phyloP scores from a whole-genome alignment of 441 rosid genomes.

The Bruguiera hainesii region DNA sequence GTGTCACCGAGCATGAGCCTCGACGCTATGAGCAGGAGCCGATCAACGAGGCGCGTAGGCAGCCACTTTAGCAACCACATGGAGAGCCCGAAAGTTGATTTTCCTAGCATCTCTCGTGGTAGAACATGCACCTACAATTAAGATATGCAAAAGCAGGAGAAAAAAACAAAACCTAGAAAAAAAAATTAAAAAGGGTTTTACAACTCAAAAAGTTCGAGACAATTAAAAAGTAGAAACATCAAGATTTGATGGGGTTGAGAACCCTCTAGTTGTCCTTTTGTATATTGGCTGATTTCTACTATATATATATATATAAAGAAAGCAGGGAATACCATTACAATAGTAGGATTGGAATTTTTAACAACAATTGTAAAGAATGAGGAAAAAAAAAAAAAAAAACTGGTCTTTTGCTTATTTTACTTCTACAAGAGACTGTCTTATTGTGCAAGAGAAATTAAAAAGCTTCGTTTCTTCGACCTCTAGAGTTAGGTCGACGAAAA shows the following conservation, averaged over 20 bases:
- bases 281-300: slow-evolving; percentile 20
- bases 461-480: neutral
- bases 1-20: slow-evolving; percentile 68
- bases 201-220: neutral
- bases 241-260: slow-evolving; percentile 4
- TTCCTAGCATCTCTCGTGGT: slow-evolving; percentile 82
- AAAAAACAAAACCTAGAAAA: neutral
- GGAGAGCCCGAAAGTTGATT: slow-evolving; percentile 71
- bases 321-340: neutral
- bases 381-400: neutral
- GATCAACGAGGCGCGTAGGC: slow-evolving; percentile 61
- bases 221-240: neutral
- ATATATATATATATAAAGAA: slow-evolving; percentile 6
- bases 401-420: neutral
- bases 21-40: slow-evolving; percentile 53
- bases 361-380: too few species aligned
- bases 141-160: neutral
- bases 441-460: neutral
- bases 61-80: slow-evolving; percentile 80
- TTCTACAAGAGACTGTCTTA: neutral
- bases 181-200: slow-evolving; percentile 2
- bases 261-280: slow-evolving; percentile 4
- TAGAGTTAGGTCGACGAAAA: slow-evolving; percentile 8
- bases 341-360: neutral
- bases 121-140: slow-evolving; percentile 68